These are phyloP conservation scores for Candida sanyiensis DNA, from an alignment of 805 yeast genomes.

Conservation along the genomic window DNA sequence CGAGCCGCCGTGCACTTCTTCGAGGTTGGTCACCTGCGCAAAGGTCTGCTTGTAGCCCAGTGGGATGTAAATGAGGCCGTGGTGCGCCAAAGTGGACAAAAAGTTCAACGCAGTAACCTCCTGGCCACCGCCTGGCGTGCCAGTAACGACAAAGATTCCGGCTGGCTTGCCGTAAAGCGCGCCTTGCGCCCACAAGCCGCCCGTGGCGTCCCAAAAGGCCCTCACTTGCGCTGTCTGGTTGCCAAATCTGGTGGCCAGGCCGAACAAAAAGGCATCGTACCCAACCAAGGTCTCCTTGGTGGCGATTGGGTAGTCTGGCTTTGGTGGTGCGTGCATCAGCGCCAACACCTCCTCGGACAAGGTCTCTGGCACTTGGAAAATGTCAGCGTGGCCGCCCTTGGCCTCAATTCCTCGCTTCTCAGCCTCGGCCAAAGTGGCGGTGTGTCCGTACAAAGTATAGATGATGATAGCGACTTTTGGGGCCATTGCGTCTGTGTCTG, in stretches of 20 bases:
- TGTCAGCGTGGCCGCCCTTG: slow-evolving; percentile 62
- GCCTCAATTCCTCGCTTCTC: slow-evolving; percentile 62
- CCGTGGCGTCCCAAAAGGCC: slow-evolving; percentile 70
- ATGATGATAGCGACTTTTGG: slow-evolving; percentile 47
- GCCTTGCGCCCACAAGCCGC: slow-evolving; percentile 69
- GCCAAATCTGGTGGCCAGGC: slow-evolving; percentile 85
- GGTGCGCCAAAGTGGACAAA: slow-evolving; percentile 58
- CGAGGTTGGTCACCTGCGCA: slow-evolving; percentile 46
- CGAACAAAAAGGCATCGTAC: slow-evolving; percentile 80
- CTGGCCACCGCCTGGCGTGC: slow-evolving; percentile 73
- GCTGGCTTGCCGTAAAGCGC: slow-evolving; percentile 66
- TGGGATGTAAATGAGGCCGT: slow-evolving; percentile 73
- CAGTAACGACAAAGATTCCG: slow-evolving; percentile 67
- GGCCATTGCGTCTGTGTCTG: slow-evolving; percentile 23
- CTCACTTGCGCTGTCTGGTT: slow-evolving; percentile 69
- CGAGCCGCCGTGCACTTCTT: slow-evolving; percentile 72
- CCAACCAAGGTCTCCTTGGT: slow-evolving; percentile 47
- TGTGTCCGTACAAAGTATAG: slow-evolving; percentile 79
- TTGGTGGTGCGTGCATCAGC: slow-evolving; percentile 59
- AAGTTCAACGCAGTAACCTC: slow-evolving; percentile 58
- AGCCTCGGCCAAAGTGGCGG: slow-evolving; percentile 60
- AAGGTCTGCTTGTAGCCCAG: slow-evolving; percentile 61
- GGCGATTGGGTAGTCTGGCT: slow-evolving; percentile 51
- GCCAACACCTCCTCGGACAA: slow-evolving; percentile 53
- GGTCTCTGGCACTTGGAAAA: slow-evolving; percentile 78